Evolutionary conservation across 139 green algal species (phyloP), one percentile per base, ranked within the genome.

Genomic region (Micractinium sp.): DNA sequence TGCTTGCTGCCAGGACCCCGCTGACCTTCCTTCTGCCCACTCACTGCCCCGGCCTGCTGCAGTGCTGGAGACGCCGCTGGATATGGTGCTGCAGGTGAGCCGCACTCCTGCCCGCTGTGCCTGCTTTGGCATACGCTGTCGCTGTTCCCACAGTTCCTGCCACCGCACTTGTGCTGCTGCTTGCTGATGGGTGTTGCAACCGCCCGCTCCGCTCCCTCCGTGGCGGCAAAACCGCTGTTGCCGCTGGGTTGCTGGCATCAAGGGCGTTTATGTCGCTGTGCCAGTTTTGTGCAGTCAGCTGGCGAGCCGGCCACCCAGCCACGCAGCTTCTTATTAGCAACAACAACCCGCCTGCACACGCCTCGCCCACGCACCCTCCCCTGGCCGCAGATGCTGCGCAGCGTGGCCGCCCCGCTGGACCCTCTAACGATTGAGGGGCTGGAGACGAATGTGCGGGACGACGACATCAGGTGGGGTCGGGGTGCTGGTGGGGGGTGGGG

Each of bases 51-150:
- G n/a, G 80, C 47, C 38, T 39, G 19, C 31, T 53, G 41, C 88
- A 90, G 96, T 98, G 53, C 95, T 98, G 88, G 96, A 98, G 79
- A 94, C 96, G 47, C 91, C 96, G 19, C 90, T 97, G 92, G 96
- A 97, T 19, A 88, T 97, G 60, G 88, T 98, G 63, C 83, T 96
- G 67, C 93, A 96, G 29, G 71, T 77, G 31, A 19, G 67, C 15
- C 15, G 60, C 63, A 31, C 9, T 5, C 22, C 63, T 23, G 63
- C 63, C 63, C 63, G 20, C 63, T 71, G 63, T 27, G 63, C 63
- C 63, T 23, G 63, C 63, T 12, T 71, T 71, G 63, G 19, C 63
- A 71, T 5, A 2, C 63, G 22, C 1, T 16, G 25, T 56, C n/a
- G 47, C 47, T 56, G 47, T 16, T 9, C 9, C 47, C 47, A 56